A percentile compares a stretch with the other conserved stretches of the same genome.
These are phyloP conservation scores for Bolboschoenoplectus hybrid DNA, from an alignment of 202 grass and related monocot species.

Conservation along the genomic window DNA sequence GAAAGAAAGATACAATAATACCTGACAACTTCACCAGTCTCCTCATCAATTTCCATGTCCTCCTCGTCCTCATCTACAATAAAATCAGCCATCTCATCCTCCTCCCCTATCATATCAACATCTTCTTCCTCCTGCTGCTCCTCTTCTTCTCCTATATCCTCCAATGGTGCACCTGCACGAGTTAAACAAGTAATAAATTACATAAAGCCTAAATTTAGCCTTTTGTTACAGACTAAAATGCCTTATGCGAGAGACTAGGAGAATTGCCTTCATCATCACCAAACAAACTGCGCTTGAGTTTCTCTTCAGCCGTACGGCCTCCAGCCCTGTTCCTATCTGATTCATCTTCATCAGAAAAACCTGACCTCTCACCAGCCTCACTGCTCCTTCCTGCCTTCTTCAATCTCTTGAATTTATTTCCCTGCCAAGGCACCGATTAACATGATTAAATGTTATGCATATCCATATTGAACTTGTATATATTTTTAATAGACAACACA, in stretches of 20 bases:
- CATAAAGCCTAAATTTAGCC: conserved; percentile 21
- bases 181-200: conserved; percentile 35
- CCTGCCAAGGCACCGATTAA: conserved; percentile 44
- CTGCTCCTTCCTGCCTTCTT: conserved; percentile 89
- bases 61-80: conserved; percentile 93
- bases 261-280: conserved; percentile 74
- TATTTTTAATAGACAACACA: conserved; percentile 27
- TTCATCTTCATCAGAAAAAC: conserved; percentile 77
- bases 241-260: conserved; percentile 37
- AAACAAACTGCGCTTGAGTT: conserved; percentile 82
- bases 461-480: conserved; percentile 19
- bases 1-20: conserved; percentile 36
- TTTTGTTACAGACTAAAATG: background rate
- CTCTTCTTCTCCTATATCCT: conserved; percentile 73
- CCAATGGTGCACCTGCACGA: conserved; percentile 50
- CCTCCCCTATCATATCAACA: conserved; percentile 54
- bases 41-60: conserved; percentile 53
- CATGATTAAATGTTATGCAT: conserved; percentile 18
- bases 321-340: conserved; percentile 57
- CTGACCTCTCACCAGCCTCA: conserved; percentile 55
- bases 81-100: conserved; percentile 97
- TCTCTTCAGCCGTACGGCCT: conserved; percentile 65
- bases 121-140: conserved; percentile 72
- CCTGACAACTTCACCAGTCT: conserved; percentile 71
- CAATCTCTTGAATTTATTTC: conserved; percentile 83